Evolutionary conservation across 345 rosid species (phyloP).

Genomic region (Carallia pectinifolia): DNA sequence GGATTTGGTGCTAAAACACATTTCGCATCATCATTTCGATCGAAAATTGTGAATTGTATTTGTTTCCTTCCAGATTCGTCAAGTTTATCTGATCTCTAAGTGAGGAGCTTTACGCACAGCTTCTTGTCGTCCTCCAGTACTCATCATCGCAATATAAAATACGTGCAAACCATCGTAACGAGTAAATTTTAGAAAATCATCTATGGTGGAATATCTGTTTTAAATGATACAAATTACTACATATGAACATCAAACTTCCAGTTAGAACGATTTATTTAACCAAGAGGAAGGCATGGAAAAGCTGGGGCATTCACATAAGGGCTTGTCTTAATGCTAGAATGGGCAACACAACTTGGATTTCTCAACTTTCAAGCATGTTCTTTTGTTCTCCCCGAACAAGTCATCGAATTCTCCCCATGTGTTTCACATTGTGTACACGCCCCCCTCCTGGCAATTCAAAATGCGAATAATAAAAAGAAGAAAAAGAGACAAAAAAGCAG

Average conservation of each 20-base stretch:
- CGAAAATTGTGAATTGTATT: background rate
- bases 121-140: too few relatives aligned
- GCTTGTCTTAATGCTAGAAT: too few relatives aligned
- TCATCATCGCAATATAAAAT: background rate
- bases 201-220: background rate
- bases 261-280: too few relatives aligned
- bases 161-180: background rate
- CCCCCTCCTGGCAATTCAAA: background rate
- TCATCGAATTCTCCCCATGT: too few relatives aligned
- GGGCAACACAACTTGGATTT: too few relatives aligned
- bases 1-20: conserved; percentile 3
- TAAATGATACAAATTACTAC: background rate
- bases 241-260: background rate
- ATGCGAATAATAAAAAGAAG: too few relatives aligned
- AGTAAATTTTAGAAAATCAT: background rate
- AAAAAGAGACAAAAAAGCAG: too few relatives aligned
- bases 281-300: too few relatives aligned
- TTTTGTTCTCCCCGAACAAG: too few relatives aligned
- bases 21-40: background rate
- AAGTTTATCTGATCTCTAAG: background rate
- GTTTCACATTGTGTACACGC: background rate
- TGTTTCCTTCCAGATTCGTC: background rate
- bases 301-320: too few relatives aligned
- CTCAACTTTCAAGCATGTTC: too few relatives aligned
- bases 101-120: background rate